Percentiles rank a stretch among this genome's conserved stretches.
phyloP scores from a whole-genome alignment of 257 asterid species.

The Primulina eburnea region DNA sequence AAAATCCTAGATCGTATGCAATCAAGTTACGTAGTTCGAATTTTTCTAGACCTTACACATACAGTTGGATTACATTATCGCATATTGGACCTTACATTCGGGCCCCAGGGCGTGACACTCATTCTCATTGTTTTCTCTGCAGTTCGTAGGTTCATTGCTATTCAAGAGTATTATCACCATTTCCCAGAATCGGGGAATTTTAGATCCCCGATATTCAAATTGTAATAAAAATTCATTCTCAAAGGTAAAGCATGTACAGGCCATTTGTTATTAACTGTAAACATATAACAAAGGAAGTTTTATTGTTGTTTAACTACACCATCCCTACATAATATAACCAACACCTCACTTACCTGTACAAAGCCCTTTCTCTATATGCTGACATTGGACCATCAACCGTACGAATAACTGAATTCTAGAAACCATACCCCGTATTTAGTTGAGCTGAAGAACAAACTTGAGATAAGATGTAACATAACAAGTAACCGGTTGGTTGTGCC shows the following conservation, averaged over 20 bases:
- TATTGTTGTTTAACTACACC: background rate
- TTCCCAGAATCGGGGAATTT: background rate
- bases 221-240: background rate
- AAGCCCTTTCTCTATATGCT: background rate
- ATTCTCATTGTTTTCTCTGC: background rate
- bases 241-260: background rate
- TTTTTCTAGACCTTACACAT: no score
- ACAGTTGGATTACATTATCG: no score
- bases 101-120: background rate
- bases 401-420: background rate
- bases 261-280: background rate
- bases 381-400: background rate
- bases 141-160: background rate
- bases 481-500: background rate
- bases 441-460: background rate
- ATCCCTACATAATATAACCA: background rate
- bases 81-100: no score
- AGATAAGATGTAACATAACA: background rate
- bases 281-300: background rate
- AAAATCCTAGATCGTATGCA: no score
- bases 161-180: background rate
- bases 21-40: no score
- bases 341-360: background rate
- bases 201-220: no score
- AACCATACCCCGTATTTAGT: background rate